Percentiles rank a stretch among this genome's conserved stretches.
These are phyloP conservation scores for Rhytidiadelphus loreus DNA, from an alignment of 225 moss, liverwort and hornwort species.

Conservation along the genomic window DNA sequence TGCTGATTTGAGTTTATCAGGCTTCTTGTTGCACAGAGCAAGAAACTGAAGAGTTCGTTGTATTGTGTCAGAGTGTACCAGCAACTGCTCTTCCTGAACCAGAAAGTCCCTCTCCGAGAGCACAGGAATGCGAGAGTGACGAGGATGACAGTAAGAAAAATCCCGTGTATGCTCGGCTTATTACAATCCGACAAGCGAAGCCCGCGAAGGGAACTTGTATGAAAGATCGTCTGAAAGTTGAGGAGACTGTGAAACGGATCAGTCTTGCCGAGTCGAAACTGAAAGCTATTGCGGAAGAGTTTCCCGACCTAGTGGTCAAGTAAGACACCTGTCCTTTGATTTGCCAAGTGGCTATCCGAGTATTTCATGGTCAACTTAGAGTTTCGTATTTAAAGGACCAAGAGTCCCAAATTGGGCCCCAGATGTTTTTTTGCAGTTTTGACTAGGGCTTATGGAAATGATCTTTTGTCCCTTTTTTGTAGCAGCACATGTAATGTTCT, in stretches of 20 bases:
- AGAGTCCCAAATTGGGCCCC: neutral
- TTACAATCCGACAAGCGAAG: constrained; percentile 69
- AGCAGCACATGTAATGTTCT: too few species aligned
- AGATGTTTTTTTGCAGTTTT: neutral
- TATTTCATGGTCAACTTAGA: neutral
- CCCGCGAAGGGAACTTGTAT: constrained; percentile 35
- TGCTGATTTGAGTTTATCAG: neutral
- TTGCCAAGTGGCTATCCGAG: neutral
- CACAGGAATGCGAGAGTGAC: constrained; percentile 5
- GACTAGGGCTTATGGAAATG: neutral
- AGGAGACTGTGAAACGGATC: constrained; percentile 61
- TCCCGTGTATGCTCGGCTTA: constrained; percentile 54
- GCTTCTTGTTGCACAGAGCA: neutral
- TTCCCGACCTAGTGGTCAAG: constrained; percentile 47
- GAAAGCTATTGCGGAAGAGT: constrained; percentile 51
- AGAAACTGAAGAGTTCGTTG: neutral
- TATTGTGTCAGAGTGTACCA: neutral
- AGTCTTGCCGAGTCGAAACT: constrained; percentile 77
- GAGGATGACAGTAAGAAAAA: constrained; percentile 22
- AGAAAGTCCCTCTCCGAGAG: neutral
- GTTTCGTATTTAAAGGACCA: neutral
- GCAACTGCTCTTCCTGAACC: neutral
- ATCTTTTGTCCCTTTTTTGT: neutral
- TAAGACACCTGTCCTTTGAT: constrained; percentile 1
- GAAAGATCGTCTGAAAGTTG: constrained; percentile 29